Conservation (phyloP, 352 stramenopile genomes). For the Pythium myriotylum region DNA sequence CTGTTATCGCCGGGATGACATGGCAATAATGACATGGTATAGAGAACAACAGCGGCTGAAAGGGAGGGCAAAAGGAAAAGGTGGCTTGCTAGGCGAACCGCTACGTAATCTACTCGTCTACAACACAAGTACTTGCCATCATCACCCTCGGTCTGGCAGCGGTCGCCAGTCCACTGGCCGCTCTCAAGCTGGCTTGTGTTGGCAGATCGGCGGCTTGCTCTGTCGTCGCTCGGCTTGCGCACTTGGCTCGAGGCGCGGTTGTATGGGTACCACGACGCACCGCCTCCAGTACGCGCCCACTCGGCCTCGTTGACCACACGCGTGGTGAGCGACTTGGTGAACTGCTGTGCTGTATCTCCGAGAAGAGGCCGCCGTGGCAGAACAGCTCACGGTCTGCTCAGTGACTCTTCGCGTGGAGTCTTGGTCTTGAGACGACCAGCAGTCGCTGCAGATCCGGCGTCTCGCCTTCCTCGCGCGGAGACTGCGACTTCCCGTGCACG, state of each 20-base stretch:
- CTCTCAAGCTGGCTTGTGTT: constrained; percentile 65
- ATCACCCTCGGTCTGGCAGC: constrained; percentile 46
- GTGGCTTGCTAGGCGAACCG: background rate
- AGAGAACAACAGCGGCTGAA: too few species aligned
- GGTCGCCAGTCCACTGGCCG: constrained; percentile 9
- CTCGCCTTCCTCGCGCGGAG: constrained; percentile 72
- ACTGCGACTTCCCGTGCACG: constrained; percentile 48
- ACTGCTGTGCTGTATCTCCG: too few species aligned
- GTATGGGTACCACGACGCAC: constrained; percentile 77
- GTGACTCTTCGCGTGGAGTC: constrained; percentile 3
- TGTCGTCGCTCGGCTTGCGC: constrained; percentile 57
- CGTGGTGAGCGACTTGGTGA: constrained; percentile 79
- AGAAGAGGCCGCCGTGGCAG: too few species aligned
- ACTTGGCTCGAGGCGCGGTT: constrained; percentile 71
- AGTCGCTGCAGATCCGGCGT: constrained; percentile 19
- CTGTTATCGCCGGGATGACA: too few species aligned
- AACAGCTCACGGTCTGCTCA: too few species aligned
- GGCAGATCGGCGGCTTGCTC: constrained; percentile 59
- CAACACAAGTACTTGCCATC: constrained; percentile 85
- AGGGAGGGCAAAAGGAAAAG: background rate
- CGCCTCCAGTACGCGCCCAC: constrained; percentile 36
- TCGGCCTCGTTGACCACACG: constrained; percentile 72
- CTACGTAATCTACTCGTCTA: constrained; percentile 34
- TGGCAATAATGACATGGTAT: too few species aligned
- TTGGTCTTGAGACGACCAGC: constrained; percentile 24